Evolutionary conservation across 257 asterid genomes (phyloP), one percentile per base, ranked within the genome.

Genomic region (Penstemon davidsonii): DNA sequence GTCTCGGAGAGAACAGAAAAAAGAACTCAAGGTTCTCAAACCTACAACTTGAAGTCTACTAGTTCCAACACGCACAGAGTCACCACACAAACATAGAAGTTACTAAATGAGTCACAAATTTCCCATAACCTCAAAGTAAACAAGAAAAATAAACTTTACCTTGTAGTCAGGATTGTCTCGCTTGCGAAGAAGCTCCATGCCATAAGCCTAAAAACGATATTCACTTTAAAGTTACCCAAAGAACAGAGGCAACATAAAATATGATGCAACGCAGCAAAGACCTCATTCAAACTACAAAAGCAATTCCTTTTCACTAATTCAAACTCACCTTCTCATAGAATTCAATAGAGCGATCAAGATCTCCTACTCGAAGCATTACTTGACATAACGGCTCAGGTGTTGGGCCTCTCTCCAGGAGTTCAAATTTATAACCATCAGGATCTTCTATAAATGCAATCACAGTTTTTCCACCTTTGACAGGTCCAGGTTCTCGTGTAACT

Each of bases 361-460:
- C 93, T 75, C 99, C 99, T 10, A 94, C 99, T 76, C 99, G 86
- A 79, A 94, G 97, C 99, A 94, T 94, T 62, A 94, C 92, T 84
- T 94, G 97, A 67, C 99, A 94, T 57, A 94, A 62, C 18, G 97
- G 97, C 80, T 94, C 99, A 51, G 96, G 98, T 66, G 98, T 88
- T 43, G 96, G 97, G 68, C 95, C 96, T 73, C 99, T 83, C 82
- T 94, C 98, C 83, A 94, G 67, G 71, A 94, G 93, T 79, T 94
- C 99, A 83, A 94, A 94, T 81, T 87, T 91, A 73, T 94, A 94
- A 61, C 99, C 99, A 81, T 91, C 97, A 56, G 96, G 99, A 80
- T 94, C 99, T 79, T 94, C 97, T 64, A 94, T 70, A 75, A 94
- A 94, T 59, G 99, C 99, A 50, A 94, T 91, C 50, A 91, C 96